phyloP scores from a whole-genome alignment of 306 rosid genomes.

The Corylus americana region DNA sequence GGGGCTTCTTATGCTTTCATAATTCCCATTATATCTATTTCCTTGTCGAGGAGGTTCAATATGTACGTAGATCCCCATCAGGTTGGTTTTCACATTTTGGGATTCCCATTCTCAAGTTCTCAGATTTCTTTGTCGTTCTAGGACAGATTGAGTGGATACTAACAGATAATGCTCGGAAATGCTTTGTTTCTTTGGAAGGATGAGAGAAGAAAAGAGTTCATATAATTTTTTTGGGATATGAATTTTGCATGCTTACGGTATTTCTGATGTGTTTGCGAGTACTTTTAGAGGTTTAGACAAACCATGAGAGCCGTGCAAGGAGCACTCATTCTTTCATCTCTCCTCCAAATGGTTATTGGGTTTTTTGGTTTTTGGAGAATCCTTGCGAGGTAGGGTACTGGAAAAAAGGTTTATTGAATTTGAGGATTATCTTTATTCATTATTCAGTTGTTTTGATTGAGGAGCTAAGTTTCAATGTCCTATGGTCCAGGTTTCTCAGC shows the following conservation, averaged over 20 bases:
- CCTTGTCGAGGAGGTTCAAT: conserved; percentile 56
- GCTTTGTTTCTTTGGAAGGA: conserved; percentile 1
- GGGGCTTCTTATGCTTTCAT: conserved; percentile 74
- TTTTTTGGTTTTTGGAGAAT: conserved; percentile 84
- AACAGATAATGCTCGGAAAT: conserved; percentile 17
- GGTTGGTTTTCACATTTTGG: conserved; percentile 41
- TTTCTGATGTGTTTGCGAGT: conserved; percentile 15
- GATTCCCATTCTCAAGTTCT: conserved; percentile 2
- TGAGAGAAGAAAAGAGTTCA: background rate
- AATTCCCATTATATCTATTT: conserved; percentile 57
- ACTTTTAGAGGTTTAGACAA: conserved; percentile 64
- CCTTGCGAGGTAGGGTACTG: conserved; percentile 53
- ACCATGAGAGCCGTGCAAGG: conserved; percentile 78
- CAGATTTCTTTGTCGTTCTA: background rate
- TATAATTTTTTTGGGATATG: background rate
- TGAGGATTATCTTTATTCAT: background rate
- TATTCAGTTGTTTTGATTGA: conserved; percentile 21
- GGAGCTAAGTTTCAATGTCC: conserved; percentile 11
- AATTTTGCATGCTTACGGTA: conserved; percentile 19
- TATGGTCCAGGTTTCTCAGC: conserved; percentile 68
- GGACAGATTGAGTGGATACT: background rate
- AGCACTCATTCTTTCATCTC: conserved; percentile 68
- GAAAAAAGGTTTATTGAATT: background rate
- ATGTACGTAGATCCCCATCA: conserved; percentile 50
- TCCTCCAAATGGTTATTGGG: conserved; percentile 63